These are phyloP conservation scores for Fusarium devonianum DNA, from an alignment of 2,329 filamentous ascomycete genomes.

Conservation along the genomic window DNA sequence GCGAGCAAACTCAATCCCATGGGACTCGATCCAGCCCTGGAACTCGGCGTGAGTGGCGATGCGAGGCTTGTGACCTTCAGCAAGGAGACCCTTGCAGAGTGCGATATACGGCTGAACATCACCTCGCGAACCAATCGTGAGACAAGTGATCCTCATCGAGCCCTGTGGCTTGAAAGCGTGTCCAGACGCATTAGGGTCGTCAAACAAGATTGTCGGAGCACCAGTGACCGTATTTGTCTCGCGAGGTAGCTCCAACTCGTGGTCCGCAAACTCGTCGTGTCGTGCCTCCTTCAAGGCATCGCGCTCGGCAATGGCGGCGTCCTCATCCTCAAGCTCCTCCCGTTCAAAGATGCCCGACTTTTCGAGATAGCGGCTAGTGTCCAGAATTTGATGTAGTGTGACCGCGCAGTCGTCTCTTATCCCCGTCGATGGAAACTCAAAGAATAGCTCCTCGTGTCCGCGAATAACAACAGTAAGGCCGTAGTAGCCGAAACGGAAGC, in stretches of 20 bases:
- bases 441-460: slow-evolving; percentile 95
- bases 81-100: slow-evolving; percentile 86
- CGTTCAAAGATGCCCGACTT: slow-evolving; percentile 73
- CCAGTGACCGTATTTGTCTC: slow-evolving; percentile 58
- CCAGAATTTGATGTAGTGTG: slow-evolving; percentile 78
- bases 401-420: slow-evolving; percentile 88
- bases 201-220: slow-evolving; percentile 81
- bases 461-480: slow-evolving; percentile 92
- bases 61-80: slow-evolving; percentile 83
- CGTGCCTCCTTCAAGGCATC: slow-evolving; percentile 81
- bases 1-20: slow-evolving; percentile 90
- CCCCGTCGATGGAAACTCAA: slow-evolving; percentile 83
- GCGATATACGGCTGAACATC: slow-evolving; percentile 99
- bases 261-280: slow-evolving; percentile 57
- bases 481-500: slow-evolving; percentile 89
- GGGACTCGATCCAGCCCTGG: slow-evolving; percentile 84
- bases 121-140: slow-evolving; percentile 94
- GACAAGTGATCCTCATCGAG: slow-evolving; percentile 83
- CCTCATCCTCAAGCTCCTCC: slow-evolving; percentile 74
- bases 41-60: slow-evolving; percentile 96
- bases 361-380: slow-evolving; percentile 72
- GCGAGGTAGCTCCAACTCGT: slow-evolving; percentile 59
- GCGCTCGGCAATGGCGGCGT: slow-evolving; percentile 80
- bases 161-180: slow-evolving; percentile 88
- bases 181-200: slow-evolving; percentile 86